A percentile compares a stretch with the other conserved stretches of the same genome.
These are phyloP conservation scores for Backusella parvicylindrica DNA, from an alignment of 192 early-diverging fungal genomes.

Conservation along the genomic window DNA sequence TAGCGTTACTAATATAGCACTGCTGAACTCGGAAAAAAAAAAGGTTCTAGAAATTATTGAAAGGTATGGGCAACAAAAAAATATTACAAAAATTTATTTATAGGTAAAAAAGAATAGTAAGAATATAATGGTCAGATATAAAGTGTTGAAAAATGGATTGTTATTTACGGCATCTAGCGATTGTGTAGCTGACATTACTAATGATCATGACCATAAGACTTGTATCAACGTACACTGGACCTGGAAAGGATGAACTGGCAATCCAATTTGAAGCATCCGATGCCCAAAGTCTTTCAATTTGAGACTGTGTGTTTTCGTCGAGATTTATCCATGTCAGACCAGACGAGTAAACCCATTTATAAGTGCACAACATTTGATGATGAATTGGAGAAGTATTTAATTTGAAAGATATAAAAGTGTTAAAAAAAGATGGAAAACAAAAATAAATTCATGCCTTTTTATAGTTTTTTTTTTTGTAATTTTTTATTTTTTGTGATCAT, in stretches of 20 bases:
- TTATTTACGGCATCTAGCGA: background rate
- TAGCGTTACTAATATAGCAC: background rate
- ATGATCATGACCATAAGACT: background rate
- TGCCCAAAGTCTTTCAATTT: constrained; percentile 7
- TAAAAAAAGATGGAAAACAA: background rate
- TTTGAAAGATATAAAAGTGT: background rate
- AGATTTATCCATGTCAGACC: background rate
- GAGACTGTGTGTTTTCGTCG: background rate
- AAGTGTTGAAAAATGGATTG: background rate
- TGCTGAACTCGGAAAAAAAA: background rate
- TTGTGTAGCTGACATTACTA: background rate
- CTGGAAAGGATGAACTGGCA: background rate
- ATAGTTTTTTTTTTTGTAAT: background rate
- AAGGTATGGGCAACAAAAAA: background rate
- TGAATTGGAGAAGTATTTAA: background rate
- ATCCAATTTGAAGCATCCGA: background rate
- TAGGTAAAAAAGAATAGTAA: background rate
- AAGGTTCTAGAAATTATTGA: background rate
- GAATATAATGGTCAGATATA: background rate
- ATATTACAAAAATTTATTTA: constrained; percentile 2
- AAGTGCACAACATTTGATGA: background rate
- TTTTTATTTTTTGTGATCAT: background rate
- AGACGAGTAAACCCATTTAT: background rate
- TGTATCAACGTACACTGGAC: constrained; percentile 6
- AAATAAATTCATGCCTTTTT: background rate